These are phyloP conservation scores for Debaryomyces udenii DNA, from an alignment of 1,139 yeast species.

Conservation along the genomic window DNA sequence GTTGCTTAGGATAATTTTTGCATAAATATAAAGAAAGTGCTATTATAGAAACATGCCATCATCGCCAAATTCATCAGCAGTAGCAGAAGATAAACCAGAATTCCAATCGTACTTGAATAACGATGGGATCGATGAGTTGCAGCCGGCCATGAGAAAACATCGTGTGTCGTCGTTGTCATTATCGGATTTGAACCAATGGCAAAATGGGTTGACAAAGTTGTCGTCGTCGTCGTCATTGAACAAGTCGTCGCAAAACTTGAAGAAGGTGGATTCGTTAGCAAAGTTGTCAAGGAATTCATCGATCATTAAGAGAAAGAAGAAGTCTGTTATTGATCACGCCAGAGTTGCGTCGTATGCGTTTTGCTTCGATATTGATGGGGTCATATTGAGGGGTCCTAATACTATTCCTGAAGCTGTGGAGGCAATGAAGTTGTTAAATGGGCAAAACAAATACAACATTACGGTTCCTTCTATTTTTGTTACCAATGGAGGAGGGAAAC, in stretches of 20 bases:
- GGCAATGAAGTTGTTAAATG: slow-evolving; percentile 71
- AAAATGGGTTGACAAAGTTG: slow-evolving; percentile 53
- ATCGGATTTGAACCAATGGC: slow-evolving; percentile 67
- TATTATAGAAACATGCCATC: slow-evolving; percentile 3
- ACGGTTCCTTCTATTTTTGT: slow-evolving; percentile 85
- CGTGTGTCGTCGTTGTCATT: slow-evolving; percentile 71
- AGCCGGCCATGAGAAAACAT: slow-evolving; percentile 62
- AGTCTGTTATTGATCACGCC: slow-evolving; percentile 60
- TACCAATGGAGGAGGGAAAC: slow-evolving; percentile 88
- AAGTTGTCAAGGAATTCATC: slow-evolving; percentile 56
- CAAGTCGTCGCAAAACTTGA: slow-evolving; percentile 45
- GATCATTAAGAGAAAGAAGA: slow-evolving; percentile 52
- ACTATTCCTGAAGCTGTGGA: slow-evolving; percentile 76
- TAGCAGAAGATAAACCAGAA: slow-evolving; percentile 20
- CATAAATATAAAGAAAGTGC: too few species aligned
- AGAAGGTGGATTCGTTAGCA: slow-evolving; percentile 53
- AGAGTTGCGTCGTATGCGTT: slow-evolving; percentile 83
- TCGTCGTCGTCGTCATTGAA: slow-evolving; percentile 43
- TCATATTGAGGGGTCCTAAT: slow-evolving; percentile 75
- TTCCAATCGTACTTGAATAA: slow-evolving; percentile 64
- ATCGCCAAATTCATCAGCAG: slow-evolving; percentile 9
- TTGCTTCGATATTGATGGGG: slow-evolving; percentile 88
- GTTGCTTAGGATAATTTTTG: too few species aligned
- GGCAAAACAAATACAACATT: slow-evolving; percentile 76
- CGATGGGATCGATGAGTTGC: slow-evolving; percentile 69